phyloP scores from a whole-genome alignment of 78 protist genomes.

The Protostelium mycophagum region DNA sequence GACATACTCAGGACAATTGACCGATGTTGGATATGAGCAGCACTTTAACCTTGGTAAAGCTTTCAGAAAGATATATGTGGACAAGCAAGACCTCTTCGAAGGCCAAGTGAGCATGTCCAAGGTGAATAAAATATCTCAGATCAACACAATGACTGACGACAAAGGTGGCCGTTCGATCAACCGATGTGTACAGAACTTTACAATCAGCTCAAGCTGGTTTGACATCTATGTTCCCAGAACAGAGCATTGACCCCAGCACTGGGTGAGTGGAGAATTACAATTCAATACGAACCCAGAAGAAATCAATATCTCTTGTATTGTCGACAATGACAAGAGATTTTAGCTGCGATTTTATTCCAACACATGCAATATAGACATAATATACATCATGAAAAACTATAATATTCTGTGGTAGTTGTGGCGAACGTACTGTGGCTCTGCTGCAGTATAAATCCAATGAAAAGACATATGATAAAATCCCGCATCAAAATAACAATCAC shows the following conservation, averaged over 20 bases:
- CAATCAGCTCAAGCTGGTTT: slow-evolving; percentile 44
- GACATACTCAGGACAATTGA: slow-evolving; percentile 35
- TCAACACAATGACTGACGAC: background rate
- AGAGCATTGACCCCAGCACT: background rate
- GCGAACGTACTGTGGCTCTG: no score
- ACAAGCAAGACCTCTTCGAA: slow-evolving; percentile 14
- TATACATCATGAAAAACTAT: no score
- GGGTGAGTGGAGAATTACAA: no score
- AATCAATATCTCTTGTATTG: no score
- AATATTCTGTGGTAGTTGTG: no score
- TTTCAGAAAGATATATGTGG: slow-evolving; percentile 29
- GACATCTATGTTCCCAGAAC: slow-evolving; percentile 26
- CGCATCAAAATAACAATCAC: no score
- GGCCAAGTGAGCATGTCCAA: background rate
- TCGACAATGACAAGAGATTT: no score
- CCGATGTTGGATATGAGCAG: slow-evolving; percentile 25
- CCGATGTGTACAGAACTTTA: slow-evolving; percentile 50
- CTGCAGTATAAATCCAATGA: no score
- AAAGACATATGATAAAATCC: no score
- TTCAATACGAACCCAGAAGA: no score
- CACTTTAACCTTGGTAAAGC: slow-evolving; percentile 17
- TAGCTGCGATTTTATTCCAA: no score
- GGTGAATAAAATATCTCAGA: slow-evolving; percentile 4
- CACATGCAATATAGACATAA: no score
- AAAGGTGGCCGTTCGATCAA: slow-evolving; percentile 29